A percentile compares a stretch with the other conserved stretches of the same genome.
Evolutionary conservation across 1,284 basidiomycete species (phyloP).

Genomic region (Malassezia japonica): DNA sequence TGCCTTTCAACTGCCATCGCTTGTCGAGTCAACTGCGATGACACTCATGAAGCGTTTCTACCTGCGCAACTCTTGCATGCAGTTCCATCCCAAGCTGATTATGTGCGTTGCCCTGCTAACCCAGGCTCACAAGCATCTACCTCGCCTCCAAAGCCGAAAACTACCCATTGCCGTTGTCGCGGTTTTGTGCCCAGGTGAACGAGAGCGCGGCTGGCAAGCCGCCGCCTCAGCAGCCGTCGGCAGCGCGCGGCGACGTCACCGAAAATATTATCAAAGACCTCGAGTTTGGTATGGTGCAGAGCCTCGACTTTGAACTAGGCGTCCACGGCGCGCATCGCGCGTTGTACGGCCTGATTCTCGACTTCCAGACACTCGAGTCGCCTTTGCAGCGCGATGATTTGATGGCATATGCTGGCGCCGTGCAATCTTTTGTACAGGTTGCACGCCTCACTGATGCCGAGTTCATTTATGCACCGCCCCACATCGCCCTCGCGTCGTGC

Average conservation of each 20-base stretch:
- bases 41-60: slow-evolving; percentile 94
- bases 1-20: slow-evolving; percentile 76
- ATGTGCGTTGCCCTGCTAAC: slow-evolving; percentile 59
- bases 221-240: slow-evolving; percentile 59
- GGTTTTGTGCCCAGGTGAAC: slow-evolving; percentile 53
- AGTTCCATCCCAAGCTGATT: slow-evolving; percentile 95
- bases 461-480: slow-evolving; percentile 79
- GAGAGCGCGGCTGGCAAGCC: background rate
- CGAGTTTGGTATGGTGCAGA: slow-evolving; percentile 90
- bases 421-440: slow-evolving; percentile 34
- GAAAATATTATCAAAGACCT: slow-evolving; percentile 76
- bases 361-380: slow-evolving; percentile 63
- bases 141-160: slow-evolving; percentile 95
- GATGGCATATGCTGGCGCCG: slow-evolving; percentile 18
- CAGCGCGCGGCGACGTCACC: slow-evolving; percentile 53
- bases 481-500: slow-evolving; percentile 74
- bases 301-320: slow-evolving; percentile 81
- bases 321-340: slow-evolving; percentile 83
- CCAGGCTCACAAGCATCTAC: slow-evolving; percentile 86
- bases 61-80: slow-evolving; percentile 94
- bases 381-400: slow-evolving; percentile 19
- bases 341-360: slow-evolving; percentile 78
- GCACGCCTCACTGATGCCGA: slow-evolving; percentile 83
- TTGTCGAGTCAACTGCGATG: slow-evolving; percentile 83
- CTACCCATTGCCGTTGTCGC: slow-evolving; percentile 72